A percentile compares a stretch with the other conserved stretches of the same genome.
These are phyloP conservation scores for Penicillium sp. DNA, from an alignment of 2,329 filamentous ascomycete species.

Conservation along the genomic window DNA sequence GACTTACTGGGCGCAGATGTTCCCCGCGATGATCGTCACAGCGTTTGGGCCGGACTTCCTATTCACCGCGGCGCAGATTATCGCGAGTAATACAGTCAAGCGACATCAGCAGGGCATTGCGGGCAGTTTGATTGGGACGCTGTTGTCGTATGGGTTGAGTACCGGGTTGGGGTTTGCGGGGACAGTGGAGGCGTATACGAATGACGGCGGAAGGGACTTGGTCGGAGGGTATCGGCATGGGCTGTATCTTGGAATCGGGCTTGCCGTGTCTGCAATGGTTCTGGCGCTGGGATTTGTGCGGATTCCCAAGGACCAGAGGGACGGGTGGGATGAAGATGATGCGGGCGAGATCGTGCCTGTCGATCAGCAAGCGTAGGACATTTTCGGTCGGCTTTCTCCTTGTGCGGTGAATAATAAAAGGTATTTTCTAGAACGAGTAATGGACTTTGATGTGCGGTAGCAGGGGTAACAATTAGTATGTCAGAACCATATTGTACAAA, in stretches of 20 bases:
- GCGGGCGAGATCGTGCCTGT: too few relatives aligned
- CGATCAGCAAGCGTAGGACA: too few relatives aligned
- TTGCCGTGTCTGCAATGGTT: constrained; percentile 29
- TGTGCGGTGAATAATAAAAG: too few relatives aligned
- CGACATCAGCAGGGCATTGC: constrained; percentile 49
- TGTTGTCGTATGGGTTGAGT: constrained; percentile 51
- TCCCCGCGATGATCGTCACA: constrained; percentile 20
- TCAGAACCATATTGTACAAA: too few relatives aligned
- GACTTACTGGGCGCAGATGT: constrained; percentile 23
- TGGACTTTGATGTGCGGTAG: too few relatives aligned
- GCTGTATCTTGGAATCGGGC: constrained; percentile 44
- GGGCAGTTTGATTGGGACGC: constrained; percentile 43
- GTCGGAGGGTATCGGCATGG: constrained; percentile 46
- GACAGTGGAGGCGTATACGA: constrained; percentile 47
- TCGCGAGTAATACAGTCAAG: constrained; percentile 43
- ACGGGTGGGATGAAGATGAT: too few relatives aligned
- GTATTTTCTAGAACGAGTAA: too few relatives aligned
- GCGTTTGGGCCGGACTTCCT: constrained; percentile 40
- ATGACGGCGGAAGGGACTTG: constrained; percentile 37
- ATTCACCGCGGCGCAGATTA: constrained; percentile 48
- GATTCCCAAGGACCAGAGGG: too few relatives aligned
- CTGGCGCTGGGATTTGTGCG: constrained; percentile 17
- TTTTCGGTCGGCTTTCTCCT: too few relatives aligned
- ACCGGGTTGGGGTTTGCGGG: constrained; percentile 50
- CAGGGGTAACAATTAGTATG: too few relatives aligned